A percentile compares a stretch with the other conserved stretches of the same genome.
These are phyloP conservation scores for Sporobolomyces roseus DNA, from an alignment of 768 basidiomycete genomes.

Conservation along the genomic window DNA sequence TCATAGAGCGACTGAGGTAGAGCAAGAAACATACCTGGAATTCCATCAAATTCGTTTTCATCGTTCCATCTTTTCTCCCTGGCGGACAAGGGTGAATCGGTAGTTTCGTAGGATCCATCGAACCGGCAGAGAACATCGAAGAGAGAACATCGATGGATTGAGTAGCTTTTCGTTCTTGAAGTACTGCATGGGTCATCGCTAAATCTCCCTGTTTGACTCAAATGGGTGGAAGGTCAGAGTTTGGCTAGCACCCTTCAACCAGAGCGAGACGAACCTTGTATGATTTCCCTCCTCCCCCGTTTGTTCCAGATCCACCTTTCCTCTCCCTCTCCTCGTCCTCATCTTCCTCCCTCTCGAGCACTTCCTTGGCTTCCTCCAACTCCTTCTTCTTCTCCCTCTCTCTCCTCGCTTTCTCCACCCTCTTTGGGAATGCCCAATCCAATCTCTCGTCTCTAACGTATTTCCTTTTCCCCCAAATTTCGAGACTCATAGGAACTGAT, in stretches of 20 bases:
- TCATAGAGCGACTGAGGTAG: too few species aligned
- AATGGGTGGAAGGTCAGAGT: too few species aligned
- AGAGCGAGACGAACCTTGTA: too few species aligned
- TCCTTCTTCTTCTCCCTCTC: slow-evolving; percentile 1
- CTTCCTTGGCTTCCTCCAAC: background rate
- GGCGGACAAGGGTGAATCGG: slow-evolving; percentile 71
- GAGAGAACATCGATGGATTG: slow-evolving; percentile 38
- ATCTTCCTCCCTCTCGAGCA: background rate
- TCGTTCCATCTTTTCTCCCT: slow-evolving; percentile 61
- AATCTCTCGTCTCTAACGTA: slow-evolving; percentile 13
- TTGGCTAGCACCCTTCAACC: too few species aligned
- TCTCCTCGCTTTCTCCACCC: slow-evolving; percentile 4
- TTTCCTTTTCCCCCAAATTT: slow-evolving; percentile 29
- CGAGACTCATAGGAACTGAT: slow-evolving; percentile 9
- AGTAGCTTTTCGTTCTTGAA: slow-evolving; percentile 13
- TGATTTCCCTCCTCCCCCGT: background rate
- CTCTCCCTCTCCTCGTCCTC: background rate
- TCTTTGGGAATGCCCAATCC: slow-evolving; percentile 32
- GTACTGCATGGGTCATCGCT: slow-evolving; percentile 26
- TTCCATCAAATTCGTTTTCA: slow-evolving; percentile 69
- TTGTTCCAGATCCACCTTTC: background rate
- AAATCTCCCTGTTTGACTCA: slow-evolving; percentile 4
- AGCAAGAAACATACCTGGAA: slow-evolving; percentile 61
- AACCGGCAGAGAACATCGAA: slow-evolving; percentile 45
- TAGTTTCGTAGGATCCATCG: slow-evolving; percentile 62